Evolutionary conservation across 192 early-diverging fungal genomes (phyloP), one percentile per base, ranked within the genome.

Genomic region (Martensiomyces pterosporus): DNA sequence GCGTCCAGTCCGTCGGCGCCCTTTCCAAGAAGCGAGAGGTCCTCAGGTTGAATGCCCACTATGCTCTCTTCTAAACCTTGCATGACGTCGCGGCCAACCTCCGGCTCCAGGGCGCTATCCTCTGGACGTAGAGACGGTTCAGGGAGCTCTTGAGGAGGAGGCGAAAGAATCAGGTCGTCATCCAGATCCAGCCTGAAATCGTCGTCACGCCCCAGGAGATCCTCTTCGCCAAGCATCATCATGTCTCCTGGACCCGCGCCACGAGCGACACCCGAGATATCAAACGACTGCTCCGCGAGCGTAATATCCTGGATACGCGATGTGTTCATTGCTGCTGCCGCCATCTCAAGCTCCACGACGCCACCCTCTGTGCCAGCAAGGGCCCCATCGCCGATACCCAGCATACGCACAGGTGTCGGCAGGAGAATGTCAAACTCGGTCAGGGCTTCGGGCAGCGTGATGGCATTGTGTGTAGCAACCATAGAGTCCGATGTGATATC

Each of bases 401-500:
- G 19, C 21, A 58, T 24, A 13, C 87, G 76, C 8, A 63, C 47
- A 3, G 85, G 68, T 22, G 89, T 85, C 9, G 91, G 90, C 24
- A 95, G 60, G 38, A 95, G 65, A 27, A 98, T 85, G 65, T 97
- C 93, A 62, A 92, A 92, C 55, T 94, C 92, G 12, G 89, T 92
- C 35, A 93, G 78, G 5, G 79, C 80, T 37, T 95, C 92, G 1
- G 83, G 76, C 29, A 98, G 66, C 4, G 94, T 97, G 55, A 99
- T 97, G 12, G 90, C 80, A 47, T 83, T 86, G 33, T 82, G 75
- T 44, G 77, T 81, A 1, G 93, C 87, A 1, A 79, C 62, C 23
- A 81, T 64, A 7, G 85, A 72, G 25, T 88, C 88, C 6, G 79
- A 81, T 6, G 90, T 80, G 59, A 95, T 80, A 52, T 97, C 93